Conservation (phyloP, 768 basidiomycete species). For the Suillus ampliporus region DNA sequence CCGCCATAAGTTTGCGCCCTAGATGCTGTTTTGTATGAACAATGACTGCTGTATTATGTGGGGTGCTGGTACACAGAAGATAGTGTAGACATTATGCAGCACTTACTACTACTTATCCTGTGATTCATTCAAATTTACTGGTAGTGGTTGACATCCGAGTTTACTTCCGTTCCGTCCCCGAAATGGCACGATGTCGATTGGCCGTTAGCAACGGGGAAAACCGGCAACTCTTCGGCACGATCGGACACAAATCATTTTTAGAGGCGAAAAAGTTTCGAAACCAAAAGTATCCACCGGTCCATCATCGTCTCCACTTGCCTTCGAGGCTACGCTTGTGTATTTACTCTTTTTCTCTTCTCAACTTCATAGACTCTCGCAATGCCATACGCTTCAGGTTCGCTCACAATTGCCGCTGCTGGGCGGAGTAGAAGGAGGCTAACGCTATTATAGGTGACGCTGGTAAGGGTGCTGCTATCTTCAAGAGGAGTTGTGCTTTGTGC, state of each 20-base stretch:
- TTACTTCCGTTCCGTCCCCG: constrained; percentile 6
- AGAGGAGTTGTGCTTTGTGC: constrained; percentile 94
- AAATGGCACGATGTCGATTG: constrained; percentile 25
- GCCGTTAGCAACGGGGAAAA: constrained; percentile 30
- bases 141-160: background rate
- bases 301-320: constrained; percentile 16
- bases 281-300: constrained; percentile 5
- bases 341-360: constrained; percentile 13
- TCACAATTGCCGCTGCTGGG: background rate
- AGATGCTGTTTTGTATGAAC: background rate
- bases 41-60: background rate
- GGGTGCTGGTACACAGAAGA: background rate
- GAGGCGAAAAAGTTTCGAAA: constrained; percentile 18
- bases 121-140: background rate
- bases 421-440: background rate
- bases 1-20: background rate
- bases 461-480: constrained; percentile 96
- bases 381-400: constrained; percentile 51
- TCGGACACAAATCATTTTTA: constrained; percentile 29
- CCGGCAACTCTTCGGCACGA: constrained; percentile 26
- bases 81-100: background rate
- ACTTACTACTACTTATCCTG: background rate
- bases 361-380: constrained; percentile 31
- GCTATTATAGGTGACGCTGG: constrained; percentile 69
- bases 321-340: constrained; percentile 14